phyloP scores from a whole-genome alignment of 768 basidiomycete genomes.

The Phylloporus rhodoxanthus region DNA sequence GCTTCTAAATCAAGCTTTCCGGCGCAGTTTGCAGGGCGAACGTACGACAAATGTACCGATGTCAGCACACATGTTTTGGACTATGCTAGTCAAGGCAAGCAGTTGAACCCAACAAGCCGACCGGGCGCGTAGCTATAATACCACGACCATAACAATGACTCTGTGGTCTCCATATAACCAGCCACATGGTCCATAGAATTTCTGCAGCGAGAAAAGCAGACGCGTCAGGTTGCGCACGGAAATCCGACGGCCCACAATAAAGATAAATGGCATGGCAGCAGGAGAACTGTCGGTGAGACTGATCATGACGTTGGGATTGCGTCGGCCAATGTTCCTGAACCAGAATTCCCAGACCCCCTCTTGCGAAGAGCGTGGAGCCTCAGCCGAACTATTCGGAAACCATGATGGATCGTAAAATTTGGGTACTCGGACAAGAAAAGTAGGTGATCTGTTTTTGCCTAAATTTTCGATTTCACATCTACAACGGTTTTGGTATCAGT shows the following conservation, averaged over 20 bases:
- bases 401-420: too few species aligned
- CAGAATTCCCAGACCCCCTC: background rate
- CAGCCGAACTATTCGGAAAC: background rate
- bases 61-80: background rate
- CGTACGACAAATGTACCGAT: background rate
- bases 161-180: background rate
- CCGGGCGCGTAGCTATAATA: too few species aligned
- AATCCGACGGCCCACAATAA: background rate
- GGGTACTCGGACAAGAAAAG: too few species aligned
- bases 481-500: too few species aligned
- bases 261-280: background rate
- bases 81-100: too few species aligned
- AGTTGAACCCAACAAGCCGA: background rate
- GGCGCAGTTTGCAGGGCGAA: background rate
- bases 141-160: too few species aligned
- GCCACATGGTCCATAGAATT: background rate
- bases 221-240: background rate
- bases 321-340: background rate
- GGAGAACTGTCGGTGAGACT: background rate
- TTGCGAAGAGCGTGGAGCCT: too few species aligned
- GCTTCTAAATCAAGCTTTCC: background rate
- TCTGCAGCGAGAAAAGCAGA: background rate
- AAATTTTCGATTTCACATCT: too few species aligned
- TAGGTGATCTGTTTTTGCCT: too few species aligned
- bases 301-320: background rate